A percentile compares a stretch with the other conserved stretches of the same genome.
These are phyloP conservation scores for Deinandra increscens DNA, from an alignment of 129 eudicot genomes.

Conservation along the genomic window DNA sequence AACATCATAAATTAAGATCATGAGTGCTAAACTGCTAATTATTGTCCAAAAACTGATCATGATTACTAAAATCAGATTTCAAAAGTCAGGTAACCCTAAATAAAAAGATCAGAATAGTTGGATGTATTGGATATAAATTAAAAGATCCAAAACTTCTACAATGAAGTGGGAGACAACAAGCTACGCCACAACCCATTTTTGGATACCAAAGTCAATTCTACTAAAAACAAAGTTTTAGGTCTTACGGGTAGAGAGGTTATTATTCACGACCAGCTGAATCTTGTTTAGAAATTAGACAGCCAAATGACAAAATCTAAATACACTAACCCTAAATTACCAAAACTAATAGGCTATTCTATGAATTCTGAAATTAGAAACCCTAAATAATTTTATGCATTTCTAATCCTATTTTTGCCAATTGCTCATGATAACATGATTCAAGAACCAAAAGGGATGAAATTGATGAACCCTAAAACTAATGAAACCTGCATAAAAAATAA, in stretches of 20 bases:
- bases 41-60: neutral
- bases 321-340: neutral
- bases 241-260: too few species aligned
- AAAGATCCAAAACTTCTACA: too few species aligned
- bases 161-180: too few species aligned
- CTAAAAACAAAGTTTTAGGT: too few species aligned
- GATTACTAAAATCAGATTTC: neutral
- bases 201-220: too few species aligned
- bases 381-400: conserved; percentile 13
- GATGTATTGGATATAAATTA: too few species aligned
- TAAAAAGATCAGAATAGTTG: neutral
- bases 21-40: conserved; percentile 4
- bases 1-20: neutral
- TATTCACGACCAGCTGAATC: too few species aligned
- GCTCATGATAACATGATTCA: neutral
- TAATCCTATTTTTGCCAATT: neutral
- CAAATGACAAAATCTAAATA: neutral
- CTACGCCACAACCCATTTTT: too few species aligned
- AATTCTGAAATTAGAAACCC: neutral
- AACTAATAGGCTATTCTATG: too few species aligned
- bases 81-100: neutral
- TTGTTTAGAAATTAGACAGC: too few species aligned
- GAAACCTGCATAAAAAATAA: neutral
- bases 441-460: neutral
- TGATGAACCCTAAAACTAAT: neutral